Conservation (phyloP, 2,329 filamentous ascomycete genomes). For the Colletotrichum sp. region DNA sequence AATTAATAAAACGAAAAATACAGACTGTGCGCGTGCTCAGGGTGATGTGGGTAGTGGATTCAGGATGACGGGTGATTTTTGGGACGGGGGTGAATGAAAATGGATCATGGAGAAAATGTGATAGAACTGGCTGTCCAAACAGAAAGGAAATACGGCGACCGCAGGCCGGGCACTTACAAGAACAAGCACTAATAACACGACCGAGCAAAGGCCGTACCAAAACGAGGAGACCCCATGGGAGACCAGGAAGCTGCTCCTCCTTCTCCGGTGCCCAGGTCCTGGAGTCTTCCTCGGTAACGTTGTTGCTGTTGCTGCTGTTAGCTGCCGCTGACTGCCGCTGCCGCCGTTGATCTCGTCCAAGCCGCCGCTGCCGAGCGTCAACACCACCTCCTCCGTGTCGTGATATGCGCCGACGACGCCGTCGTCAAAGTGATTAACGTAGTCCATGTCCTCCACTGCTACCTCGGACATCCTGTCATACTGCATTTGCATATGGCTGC, state of each 20-base stretch:
- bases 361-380: background rate
- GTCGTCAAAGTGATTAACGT: background rate
- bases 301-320: background rate
- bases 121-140: background rate
- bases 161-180: slow-evolving; percentile 11
- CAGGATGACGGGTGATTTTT: background rate
- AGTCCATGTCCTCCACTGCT: background rate
- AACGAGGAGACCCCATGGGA: slow-evolving; percentile 22
- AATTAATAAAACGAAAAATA: background rate
- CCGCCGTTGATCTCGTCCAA: background rate
- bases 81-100: background rate
- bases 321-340: background rate
- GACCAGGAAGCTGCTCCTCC: slow-evolving; percentile 22
- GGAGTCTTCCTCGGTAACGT: background rate
- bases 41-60: background rate
- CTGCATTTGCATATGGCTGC: background rate
- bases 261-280: slow-evolving; percentile 14
- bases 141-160: background rate
- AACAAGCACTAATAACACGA: slow-evolving; percentile 13
- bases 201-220: slow-evolving; percentile 22
- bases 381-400: background rate
- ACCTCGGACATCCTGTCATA: background rate
- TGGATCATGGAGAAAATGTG: background rate
- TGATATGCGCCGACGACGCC: background rate
- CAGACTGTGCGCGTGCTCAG: background rate